Evolutionary conservation across 2,329 filamentous ascomycete genomes (phyloP).

Genomic region (Hysterium pulicare): DNA sequence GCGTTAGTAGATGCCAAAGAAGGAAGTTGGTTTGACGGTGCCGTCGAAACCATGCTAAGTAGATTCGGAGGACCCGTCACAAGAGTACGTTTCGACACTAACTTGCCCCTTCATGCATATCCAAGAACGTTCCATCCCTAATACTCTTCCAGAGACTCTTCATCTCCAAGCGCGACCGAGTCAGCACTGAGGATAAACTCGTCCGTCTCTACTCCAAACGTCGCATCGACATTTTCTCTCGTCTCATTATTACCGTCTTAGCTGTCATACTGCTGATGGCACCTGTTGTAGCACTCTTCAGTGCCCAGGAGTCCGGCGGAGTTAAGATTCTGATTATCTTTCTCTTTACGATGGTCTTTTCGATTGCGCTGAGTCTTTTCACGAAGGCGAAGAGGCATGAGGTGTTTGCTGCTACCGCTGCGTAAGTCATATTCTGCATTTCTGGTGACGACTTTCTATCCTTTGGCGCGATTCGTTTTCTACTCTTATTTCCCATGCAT

Average conservation of each 20-base stretch:
- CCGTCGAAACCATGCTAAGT: conserved; percentile 8
- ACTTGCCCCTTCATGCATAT: too few species aligned
- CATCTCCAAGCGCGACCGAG: conserved; percentile 12
- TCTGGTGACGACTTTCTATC: too few species aligned
- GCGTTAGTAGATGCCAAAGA: conserved; percentile 13
- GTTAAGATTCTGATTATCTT: conserved; percentile 21
- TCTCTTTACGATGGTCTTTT: conserved; percentile 21
- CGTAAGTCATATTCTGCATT: too few species aligned
- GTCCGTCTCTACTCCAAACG: conserved; percentile 13
- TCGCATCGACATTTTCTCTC: conserved; percentile 13
- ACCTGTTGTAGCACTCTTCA: conserved; percentile 19
- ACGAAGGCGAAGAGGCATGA: conserved; percentile 23
- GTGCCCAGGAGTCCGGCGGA: conserved; percentile 8
- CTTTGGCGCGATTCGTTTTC: too few species aligned
- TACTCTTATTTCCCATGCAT: too few species aligned
- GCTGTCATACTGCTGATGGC: conserved; percentile 20
- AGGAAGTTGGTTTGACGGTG: conserved; percentile 16
- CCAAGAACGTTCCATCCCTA: not conserved
- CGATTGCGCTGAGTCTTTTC: conserved; percentile 19
- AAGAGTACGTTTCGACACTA: conserved; percentile 4
- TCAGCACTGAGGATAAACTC: conserved; percentile 9
- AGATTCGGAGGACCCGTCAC: conserved; percentile 6
- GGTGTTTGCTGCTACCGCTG: conserved; percentile 22
- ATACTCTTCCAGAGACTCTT: conserved; percentile 7
- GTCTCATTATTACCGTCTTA: conserved; percentile 18